These are phyloP conservation scores for Leishmania guyanensis DNA, from an alignment of 208 protist species.

Conservation along the genomic window DNA sequence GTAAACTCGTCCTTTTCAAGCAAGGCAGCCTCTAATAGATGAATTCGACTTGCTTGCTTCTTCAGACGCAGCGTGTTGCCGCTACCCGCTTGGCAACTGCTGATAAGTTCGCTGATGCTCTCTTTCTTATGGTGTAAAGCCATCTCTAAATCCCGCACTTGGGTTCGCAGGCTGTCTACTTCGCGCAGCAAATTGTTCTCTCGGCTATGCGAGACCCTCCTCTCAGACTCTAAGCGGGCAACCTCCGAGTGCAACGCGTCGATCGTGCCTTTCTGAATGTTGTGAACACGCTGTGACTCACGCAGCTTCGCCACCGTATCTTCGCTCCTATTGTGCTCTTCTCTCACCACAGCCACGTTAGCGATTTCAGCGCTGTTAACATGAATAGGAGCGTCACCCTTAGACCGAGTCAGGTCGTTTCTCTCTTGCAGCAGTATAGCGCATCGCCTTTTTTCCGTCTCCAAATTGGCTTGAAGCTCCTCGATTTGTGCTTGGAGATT, in stretches of 20 bases:
- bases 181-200: constrained; percentile 1
- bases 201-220: not conserved
- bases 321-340: not conserved
- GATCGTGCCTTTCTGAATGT: constrained; percentile 24
- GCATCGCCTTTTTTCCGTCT: constrained; percentile 21
- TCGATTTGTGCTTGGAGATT: constrained; percentile 49
- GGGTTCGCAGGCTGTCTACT: constrained; percentile 18
- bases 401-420: not conserved
- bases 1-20: constrained; percentile 70
- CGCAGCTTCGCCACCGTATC: constrained; percentile 9
- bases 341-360: not conserved
- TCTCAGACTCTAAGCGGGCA: constrained; percentile 18
- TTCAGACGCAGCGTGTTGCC: constrained; percentile 50
- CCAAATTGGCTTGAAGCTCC: constrained; percentile 27
- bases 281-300: constrained; percentile 21
- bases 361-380: not conserved
- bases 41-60: constrained; percentile 50
- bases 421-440: constrained; percentile 1
- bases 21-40: constrained; percentile 57
- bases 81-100: constrained; percentile 47
- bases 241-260: constrained; percentile 24
- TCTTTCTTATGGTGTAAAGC: constrained; percentile 40
- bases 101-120: constrained; percentile 66
- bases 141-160: constrained; percentile 26
- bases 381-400: not conserved